phyloP scores from a whole-genome alignment of 2,329 filamentous ascomycete species.

The Calonectria naviculata region DNA sequence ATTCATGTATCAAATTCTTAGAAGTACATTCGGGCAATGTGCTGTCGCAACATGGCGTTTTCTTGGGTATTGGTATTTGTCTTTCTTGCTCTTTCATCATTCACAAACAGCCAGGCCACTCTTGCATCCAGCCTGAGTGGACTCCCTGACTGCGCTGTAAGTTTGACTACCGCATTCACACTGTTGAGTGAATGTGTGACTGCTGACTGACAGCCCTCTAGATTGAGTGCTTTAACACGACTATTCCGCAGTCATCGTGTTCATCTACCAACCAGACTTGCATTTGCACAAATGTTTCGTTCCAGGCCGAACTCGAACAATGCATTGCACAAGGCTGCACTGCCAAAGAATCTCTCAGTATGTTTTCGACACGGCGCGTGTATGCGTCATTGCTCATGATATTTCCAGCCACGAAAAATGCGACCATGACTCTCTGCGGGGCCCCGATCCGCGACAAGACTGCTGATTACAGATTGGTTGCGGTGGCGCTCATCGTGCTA shows the following conservation, averaged over 20 bases:
- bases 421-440: slow-evolving; percentile 41
- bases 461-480: slow-evolving; percentile 44
- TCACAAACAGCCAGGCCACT: not conserved
- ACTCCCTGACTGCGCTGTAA: not conserved
- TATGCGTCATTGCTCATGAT: not conserved
- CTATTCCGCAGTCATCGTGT: not conserved
- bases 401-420: slow-evolving; percentile 34
- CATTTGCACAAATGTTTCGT: not conserved
- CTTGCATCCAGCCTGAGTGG: not conserved
- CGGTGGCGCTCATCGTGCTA: slow-evolving; percentile 46
- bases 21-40: not conserved
- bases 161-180: not conserved
- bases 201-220: not conserved
- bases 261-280: not conserved
- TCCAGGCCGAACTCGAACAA: not conserved
- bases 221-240: not conserved
- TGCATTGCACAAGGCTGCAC: slow-evolving; percentile 35
- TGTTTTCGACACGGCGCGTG: not conserved
- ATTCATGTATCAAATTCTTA: not conserved
- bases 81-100: not conserved
- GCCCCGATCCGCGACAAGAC: slow-evolving; percentile 45
- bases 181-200: no score
- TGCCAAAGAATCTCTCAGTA: slow-evolving; percentile 44
- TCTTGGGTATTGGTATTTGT: not conserved
- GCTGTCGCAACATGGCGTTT: not conserved